Percentiles rank a stretch among this genome's conserved stretches.
These are phyloP conservation scores for Cyathus striatus DNA, from an alignment of 768 basidiomycete species.

Conservation along the genomic window DNA sequence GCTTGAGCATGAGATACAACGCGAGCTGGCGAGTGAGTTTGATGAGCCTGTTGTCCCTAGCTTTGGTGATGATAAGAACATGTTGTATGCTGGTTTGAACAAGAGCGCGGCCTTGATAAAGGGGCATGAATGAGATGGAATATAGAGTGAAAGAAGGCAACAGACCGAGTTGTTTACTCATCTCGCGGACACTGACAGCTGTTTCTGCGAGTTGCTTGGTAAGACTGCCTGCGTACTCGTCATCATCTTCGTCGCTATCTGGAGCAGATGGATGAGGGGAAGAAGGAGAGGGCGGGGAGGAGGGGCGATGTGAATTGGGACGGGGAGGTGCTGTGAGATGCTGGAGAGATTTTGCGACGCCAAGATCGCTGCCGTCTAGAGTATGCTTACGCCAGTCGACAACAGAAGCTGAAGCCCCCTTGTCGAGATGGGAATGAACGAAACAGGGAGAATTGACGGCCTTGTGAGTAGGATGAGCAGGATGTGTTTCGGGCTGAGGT, in stretches of 20 bases:
- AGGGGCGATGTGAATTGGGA: not conserved
- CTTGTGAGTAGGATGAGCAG: slow-evolving; percentile 16
- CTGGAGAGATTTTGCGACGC: slow-evolving; percentile 43
- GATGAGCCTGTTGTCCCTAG: slow-evolving; percentile 94
- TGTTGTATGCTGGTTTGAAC: slow-evolving; percentile 90
- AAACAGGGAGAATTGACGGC: slow-evolving; percentile 77
- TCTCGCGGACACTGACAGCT: slow-evolving; percentile 93
- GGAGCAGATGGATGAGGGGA: slow-evolving; percentile 9
- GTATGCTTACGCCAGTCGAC: slow-evolving; percentile 54
- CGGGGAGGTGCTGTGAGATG: slow-evolving; percentile 1
- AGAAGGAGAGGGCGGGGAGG: slow-evolving; percentile 3
- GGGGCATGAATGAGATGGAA: slow-evolving; percentile 9
- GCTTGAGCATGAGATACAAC: slow-evolving; percentile 91
- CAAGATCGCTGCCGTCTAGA: slow-evolving; percentile 34
- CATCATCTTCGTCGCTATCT: slow-evolving; percentile 45
- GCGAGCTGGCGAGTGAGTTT: slow-evolving; percentile 92
- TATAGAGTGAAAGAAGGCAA: slow-evolving; percentile 7
- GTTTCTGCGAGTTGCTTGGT: slow-evolving; percentile 95
- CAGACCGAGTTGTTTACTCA: slow-evolving; percentile 97
- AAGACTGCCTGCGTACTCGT: slow-evolving; percentile 70
- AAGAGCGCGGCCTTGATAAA: slow-evolving; percentile 78
- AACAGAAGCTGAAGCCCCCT: slow-evolving; percentile 70
- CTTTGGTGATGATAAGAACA: slow-evolving; percentile 95
- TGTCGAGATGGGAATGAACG: slow-evolving; percentile 88
- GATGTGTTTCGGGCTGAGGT: slow-evolving; percentile 5